phyloP scores from a whole-genome alignment of 352 stramenopile species.

The Globisporangium spinosum region DNA sequence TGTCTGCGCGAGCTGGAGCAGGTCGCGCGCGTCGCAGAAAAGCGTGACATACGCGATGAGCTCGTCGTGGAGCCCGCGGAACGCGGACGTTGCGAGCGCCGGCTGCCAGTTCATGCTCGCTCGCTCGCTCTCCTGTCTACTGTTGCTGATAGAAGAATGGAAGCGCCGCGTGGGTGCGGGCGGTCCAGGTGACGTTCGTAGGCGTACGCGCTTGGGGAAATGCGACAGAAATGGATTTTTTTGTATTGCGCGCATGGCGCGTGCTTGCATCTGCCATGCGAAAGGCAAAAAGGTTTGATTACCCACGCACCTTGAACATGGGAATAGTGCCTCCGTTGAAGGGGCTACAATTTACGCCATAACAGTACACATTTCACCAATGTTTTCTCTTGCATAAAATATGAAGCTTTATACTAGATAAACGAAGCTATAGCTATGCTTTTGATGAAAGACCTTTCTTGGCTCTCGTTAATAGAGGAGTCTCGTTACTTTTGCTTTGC shows the following conservation, averaged over 20 bases:
- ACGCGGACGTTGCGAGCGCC: slow-evolving; percentile 50
- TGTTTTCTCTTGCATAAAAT: background rate
- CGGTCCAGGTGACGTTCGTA: too few species aligned
- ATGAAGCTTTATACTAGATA: background rate
- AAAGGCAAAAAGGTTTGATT: background rate
- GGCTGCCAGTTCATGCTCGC: slow-evolving; percentile 49
- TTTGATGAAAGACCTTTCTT: background rate
- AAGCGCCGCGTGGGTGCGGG: too few species aligned
- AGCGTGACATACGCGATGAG: slow-evolving; percentile 75
- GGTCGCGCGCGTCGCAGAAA: slow-evolving; percentile 57
- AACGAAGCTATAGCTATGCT: background rate
- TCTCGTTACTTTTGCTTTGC: too few species aligned
- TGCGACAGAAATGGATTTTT: slow-evolving; percentile 8
- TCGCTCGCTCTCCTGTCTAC: background rate
- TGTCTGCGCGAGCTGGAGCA: slow-evolving; percentile 59
- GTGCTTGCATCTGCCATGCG: background rate
- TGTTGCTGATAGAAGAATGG: too few species aligned
- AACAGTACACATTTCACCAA: background rate
- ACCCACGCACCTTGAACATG: background rate
- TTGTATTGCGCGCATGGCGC: background rate
- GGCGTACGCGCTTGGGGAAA: background rate
- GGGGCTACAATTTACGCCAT: background rate
- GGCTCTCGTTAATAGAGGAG: too few species aligned
- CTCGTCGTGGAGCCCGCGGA: slow-evolving; percentile 69
- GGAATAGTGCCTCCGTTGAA: background rate